Evolutionary conservation across 768 basidiomycete species (phyloP).

Genomic region (Rhizopogon vesiculosus): DNA sequence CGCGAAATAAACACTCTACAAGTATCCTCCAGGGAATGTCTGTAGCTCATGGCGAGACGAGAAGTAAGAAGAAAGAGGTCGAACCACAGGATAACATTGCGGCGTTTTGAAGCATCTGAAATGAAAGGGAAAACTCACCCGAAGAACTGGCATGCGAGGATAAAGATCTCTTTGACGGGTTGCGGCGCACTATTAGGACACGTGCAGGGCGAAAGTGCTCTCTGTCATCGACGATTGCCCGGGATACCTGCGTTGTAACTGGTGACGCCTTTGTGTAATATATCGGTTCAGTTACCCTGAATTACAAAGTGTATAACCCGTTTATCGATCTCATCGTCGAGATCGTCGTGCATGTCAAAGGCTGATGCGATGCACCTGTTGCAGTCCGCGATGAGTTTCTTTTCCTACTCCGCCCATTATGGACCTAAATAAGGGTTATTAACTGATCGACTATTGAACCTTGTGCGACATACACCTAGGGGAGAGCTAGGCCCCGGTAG

Average conservation of each 20-base stretch:
- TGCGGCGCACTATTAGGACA: background rate
- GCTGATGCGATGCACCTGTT: background rate
- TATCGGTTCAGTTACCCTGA: background rate
- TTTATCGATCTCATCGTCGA: background rate
- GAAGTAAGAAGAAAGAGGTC: constrained; percentile 8
- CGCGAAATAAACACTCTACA: constrained; percentile 25
- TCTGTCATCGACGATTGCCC: background rate
- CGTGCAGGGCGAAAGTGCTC: constrained; percentile 1
- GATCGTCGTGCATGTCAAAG: background rate
- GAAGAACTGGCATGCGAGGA: constrained; percentile 8
- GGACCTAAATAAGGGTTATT: constrained; percentile 1
- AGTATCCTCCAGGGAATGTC: constrained; percentile 25
- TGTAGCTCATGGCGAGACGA: constrained; percentile 17
- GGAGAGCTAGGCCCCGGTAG: background rate
- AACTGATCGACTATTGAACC: background rate
- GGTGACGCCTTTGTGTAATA: background rate
- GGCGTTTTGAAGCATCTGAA: constrained; percentile 6
- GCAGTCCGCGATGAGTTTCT: background rate
- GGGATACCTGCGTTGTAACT: background rate
- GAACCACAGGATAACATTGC: background rate
- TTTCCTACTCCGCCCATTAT: constrained; percentile 3
- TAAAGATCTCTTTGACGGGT: constrained; percentile 16
- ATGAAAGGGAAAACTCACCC: constrained; percentile 11
- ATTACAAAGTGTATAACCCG: background rate
- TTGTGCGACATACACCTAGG: background rate